Evolutionary conservation across 192 early-diverging fungal species (phyloP), one percentile per base, ranked within the genome.

Genomic region (Backusella australiensis): DNA sequence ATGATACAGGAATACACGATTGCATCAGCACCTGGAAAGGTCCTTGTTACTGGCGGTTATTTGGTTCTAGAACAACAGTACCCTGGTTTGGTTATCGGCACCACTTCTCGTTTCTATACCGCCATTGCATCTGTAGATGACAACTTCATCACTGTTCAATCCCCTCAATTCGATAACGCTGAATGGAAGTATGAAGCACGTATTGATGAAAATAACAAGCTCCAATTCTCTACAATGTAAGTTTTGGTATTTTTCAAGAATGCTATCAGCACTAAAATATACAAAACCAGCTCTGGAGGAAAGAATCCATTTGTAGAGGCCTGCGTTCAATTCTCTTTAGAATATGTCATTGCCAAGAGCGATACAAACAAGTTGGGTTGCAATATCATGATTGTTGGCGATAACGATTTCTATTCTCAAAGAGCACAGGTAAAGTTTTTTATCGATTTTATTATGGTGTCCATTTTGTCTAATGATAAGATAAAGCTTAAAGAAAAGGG

Each of bases 331-430:
- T 86, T 82, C 44, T 82, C 85, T 34, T 79, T 92, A 19, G 77
- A 52, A 17, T 77, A 90, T 39, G 77, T 87, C 6, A 73, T 67
- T 44, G 76, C 80, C 34, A 69, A 80, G 59, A 56, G 14, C 71
- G 80, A 8, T 17, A 32, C n/a, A 32, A 63, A 63, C 7, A 63
- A 32, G 11, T 63, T 63, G 17, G 91, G 93, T 12, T 80, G 97
- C 19, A 86, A 88, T 65, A 90, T 99, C 52, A 78, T 86, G 11
- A 92, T 99, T 53, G 80, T 93, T 21, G 97, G 94, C n/a, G 90
- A 95, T 85, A 99, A 98, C 78, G 98, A 99, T 83, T 99, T 99
- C 83, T 99, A 99, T 82, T 99, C 98, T 15, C 97, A 98, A 85
- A 87, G 92, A n/a, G 89, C 87, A 21, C 89, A 95, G 90, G 90